Evolutionary conservation across 495 filamentous ascomycete genomes (phyloP).

Genomic region (Neohortaea acidophila): DNA sequence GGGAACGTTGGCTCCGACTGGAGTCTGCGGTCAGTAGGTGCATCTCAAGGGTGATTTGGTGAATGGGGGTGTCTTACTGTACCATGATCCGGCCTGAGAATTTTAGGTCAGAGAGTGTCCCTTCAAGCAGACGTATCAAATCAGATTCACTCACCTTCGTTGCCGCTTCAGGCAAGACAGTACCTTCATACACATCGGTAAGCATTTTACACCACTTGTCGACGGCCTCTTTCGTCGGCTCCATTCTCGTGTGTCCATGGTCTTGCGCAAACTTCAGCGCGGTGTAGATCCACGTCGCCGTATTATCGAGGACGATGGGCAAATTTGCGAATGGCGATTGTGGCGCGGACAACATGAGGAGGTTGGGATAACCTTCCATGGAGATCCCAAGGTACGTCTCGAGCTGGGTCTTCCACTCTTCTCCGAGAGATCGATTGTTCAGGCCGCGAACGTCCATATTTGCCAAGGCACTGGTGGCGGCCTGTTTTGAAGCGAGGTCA

Average conservation of each 20-base stretch:
- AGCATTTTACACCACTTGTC: conserved; percentile 28
- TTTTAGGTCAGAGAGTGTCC: too few relatives aligned
- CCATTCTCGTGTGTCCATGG: conserved; percentile 25
- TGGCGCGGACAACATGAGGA: conserved; percentile 35
- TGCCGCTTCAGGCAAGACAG: conserved; percentile 13
- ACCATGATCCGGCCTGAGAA: too few relatives aligned
- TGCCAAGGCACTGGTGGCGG: not conserved
- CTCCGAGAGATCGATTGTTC: not conserved
- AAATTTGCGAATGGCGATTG: conserved; percentile 36
- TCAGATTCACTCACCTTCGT: conserved; percentile 25
- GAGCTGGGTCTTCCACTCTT: not conserved
- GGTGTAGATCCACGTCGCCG: conserved; percentile 36
- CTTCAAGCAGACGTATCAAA: too few relatives aligned
- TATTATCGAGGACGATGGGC: conserved; percentile 33
- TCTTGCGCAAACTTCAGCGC: conserved; percentile 27
- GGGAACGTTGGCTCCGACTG: conserved; percentile 33
- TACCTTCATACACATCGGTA: conserved; percentile 7
- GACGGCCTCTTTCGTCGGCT: conserved; percentile 24
- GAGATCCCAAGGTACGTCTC: conserved; percentile 34
- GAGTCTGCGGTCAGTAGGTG: too few relatives aligned
- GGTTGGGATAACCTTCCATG: conserved; percentile 33
- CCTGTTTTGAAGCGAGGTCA: too few relatives aligned
- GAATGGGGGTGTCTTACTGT: too few relatives aligned
- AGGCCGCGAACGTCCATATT: not conserved
- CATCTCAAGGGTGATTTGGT: too few relatives aligned